Conservation (phyloP, 352 stramenopile genomes). For the Globisporangium barbulae region DNA sequence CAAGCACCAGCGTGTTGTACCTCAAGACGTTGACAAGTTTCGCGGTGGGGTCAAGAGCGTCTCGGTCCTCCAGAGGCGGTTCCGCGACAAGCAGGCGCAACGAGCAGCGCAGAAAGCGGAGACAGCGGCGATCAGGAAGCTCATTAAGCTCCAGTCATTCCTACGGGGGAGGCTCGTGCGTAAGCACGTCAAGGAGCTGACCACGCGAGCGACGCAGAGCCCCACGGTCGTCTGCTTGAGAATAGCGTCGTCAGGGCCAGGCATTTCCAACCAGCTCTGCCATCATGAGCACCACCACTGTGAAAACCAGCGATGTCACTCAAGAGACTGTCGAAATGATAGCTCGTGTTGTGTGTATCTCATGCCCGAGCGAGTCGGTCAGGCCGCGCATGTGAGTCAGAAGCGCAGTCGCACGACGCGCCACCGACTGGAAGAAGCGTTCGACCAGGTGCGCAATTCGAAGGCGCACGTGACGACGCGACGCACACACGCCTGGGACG, state of each 20-base stretch:
- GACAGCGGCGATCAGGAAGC: background rate
- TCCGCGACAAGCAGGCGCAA: background rate
- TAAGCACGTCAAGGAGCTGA: conserved; percentile 27
- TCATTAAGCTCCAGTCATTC: conserved; percentile 54
- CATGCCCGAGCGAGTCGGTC: conserved; percentile 20
- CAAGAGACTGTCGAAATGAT: background rate
- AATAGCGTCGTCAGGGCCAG: conserved; percentile 11
- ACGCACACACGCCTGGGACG: background rate
- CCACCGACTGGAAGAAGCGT: conserved; percentile 14
- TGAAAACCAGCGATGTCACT: background rate
- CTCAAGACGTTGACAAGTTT: conserved; percentile 6
- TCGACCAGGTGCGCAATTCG: conserved; percentile 4
- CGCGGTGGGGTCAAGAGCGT: conserved; percentile 3
- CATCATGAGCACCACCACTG: background rate
- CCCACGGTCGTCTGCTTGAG: conserved; percentile 29
- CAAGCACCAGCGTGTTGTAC: background rate
- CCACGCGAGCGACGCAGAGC: conserved; percentile 7
- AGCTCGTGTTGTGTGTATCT: conserved; percentile 22
- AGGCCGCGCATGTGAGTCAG: conserved; percentile 14
- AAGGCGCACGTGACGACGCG: background rate
- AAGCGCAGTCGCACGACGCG: conserved; percentile 7
- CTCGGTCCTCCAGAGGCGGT: conserved; percentile 2
- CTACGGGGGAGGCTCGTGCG: conserved; percentile 35
- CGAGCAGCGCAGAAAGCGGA: background rate
- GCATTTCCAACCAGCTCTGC: background rate